Evolutionary conservation across 1,284 basidiomycete species (phyloP).

Genomic region (Chalciporus sp.): DNA sequence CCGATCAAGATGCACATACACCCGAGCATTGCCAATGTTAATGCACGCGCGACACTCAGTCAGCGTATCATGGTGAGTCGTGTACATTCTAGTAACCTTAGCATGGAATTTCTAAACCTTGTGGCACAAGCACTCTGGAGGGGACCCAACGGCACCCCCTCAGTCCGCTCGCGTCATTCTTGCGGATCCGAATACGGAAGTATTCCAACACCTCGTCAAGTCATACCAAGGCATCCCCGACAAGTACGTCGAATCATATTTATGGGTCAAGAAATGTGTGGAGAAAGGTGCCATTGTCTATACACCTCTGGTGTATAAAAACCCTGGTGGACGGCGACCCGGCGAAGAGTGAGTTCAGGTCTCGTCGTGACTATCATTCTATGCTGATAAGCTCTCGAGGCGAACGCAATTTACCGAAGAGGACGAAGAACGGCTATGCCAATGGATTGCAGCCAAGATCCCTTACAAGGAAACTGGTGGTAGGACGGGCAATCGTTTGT

Average conservation of each 20-base stretch:
- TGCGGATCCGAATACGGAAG: constrained; percentile 73
- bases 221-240: constrained; percentile 63
- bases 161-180: constrained; percentile 72
- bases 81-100: not conserved
- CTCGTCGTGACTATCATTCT: not conserved
- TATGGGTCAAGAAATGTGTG: constrained; percentile 81
- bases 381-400: constrained; percentile 38
- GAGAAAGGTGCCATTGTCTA: constrained; percentile 63
- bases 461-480: constrained; percentile 79
- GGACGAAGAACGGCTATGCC: constrained; percentile 70
- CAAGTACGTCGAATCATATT: constrained; percentile 75
- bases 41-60: constrained; percentile 61
- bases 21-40: constrained; percentile 72
- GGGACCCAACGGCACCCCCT: constrained; percentile 65
- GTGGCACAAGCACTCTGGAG: constrained; percentile 66
- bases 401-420: constrained; percentile 73
- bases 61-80: constrained; percentile 66
- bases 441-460: constrained; percentile 78
- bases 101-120: not conserved
- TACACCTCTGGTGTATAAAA: constrained; percentile 76
- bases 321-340: constrained; percentile 74
- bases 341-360: constrained; percentile 68
- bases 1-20: constrained; percentile 78
- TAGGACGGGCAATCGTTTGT: constrained; percentile 77
- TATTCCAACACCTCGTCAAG: constrained; percentile 70